Base-by-base conservation (phyloP, 2,329 filamentous ascomycete species). In the Fusarium bulbicola region DNA sequence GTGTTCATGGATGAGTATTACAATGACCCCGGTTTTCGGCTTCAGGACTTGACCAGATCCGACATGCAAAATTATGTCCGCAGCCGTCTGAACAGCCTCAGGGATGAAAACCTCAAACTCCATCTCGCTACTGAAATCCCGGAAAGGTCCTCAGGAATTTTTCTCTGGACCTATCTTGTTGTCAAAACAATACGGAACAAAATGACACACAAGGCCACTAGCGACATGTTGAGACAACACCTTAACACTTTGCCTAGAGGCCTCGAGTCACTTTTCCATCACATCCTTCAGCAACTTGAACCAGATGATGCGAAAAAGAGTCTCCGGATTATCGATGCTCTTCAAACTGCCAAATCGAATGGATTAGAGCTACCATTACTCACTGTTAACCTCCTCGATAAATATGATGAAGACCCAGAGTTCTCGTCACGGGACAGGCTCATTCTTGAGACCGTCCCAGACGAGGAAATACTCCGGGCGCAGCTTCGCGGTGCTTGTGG, bases 51-150 rank as follows among this genome's bases (percentile, higher is more conserved):
- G 1, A 63, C 36, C 2, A 59, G 16, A n/a, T 1, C 10, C 1
- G 53, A 63, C 2, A 40, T 59, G 24, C 9, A n/a, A 3, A 2
- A 7, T 0, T 63, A 63, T 26, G 36, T 39, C 4, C 5, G 13
- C 0, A 20, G 10, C 4, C 54, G 36, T 1, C 16, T 63, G 1
- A 7, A 18, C 1, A 12, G 5, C 4, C 34, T 63, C 1, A 2
- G 21, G 5, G n/a, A 63, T 7, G n/a, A 61, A 7, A 1, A 2
- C 3, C 10, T 45, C 0, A 39, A 20, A 7, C 0, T 12, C 0
- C 2, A 24, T 3, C 13, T 63, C 5, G 32, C 9, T 4, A 1
- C 20, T 2, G 18, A 15, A 13, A 32, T 63, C 2, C 8, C 28
- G 3, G 1, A 7, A 1, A 47, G 1, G 11, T 59, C 53, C 1